Evolutionary conservation across 345 rosid genomes (phyloP), one percentile per base, ranked within the genome.

Genomic region (Heritiera fomes): DNA sequence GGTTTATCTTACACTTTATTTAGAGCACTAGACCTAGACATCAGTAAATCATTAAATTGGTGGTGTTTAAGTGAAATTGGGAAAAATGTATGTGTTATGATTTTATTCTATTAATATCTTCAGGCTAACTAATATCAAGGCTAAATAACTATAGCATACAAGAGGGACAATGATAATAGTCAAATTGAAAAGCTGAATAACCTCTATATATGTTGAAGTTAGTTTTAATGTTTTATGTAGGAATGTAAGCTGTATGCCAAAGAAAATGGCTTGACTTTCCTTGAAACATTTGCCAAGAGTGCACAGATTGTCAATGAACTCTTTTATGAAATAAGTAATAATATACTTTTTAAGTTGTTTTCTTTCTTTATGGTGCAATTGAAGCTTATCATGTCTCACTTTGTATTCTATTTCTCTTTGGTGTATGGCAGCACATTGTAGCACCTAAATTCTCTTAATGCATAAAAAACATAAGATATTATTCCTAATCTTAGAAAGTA

Each of bases 271-370:
- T 77, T 91, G 84, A 79, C 79, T 18, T 91, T 91, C 80, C 82
- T 91, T 46, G 94, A 91, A 85, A 86, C 94, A 60, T 91, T 92
- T 32, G 94, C 94, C 49, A 91, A 91, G 83, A 79, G 87, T 59
- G 91, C 92, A 65, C 90, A 89, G 71, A 91, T 89, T 83, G 94
- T 91, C 79, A 91, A 88, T 12, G 92, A 91, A 80, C 94, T 91
- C 53, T 91, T 91, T 75, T 91, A 91, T 41, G 92, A 91, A 78
- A 91, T 91, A 83, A 92, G 94, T 91, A 86, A 81, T 30, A n/a
- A 32, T 13, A 4, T 18, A 20, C 40, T 65, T 69, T 17, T 23
- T 23, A 46, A 49, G 74, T 55, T 17, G 34, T 63, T 62, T 55
- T 5, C 38, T 34, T 34, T 3, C 38, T 34, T 1, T 34, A 34